Percentiles rank a stretch among this genome's conserved stretches.
These are phyloP conservation scores for Suhomyces ambrosiae DNA, from an alignment of 1,139 yeast genomes.

Conservation along the genomic window DNA sequence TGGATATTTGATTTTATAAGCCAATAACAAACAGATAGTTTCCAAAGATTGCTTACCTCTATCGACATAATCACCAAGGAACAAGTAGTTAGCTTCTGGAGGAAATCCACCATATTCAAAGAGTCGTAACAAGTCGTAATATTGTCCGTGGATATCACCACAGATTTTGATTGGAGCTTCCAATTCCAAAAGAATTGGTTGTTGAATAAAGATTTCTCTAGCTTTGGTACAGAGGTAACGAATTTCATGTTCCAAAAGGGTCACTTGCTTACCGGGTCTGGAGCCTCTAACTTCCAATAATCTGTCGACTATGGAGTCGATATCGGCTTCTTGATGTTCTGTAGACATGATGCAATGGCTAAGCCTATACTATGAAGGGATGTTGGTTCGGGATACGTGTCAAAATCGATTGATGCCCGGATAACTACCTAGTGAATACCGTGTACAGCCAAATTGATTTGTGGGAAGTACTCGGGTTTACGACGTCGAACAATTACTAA, in stretches of 20 bases:
- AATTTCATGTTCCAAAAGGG: constrained; percentile 90
- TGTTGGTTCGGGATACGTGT: constrained; percentile 6
- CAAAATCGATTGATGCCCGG: constrained; percentile 1
- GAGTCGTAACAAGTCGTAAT: constrained; percentile 89
- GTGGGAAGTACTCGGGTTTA: constrained; percentile 1
- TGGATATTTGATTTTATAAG: constrained; percentile 95
- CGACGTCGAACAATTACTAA: constrained; percentile 9
- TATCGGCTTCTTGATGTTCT: constrained; percentile 86
- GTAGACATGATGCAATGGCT: constrained; percentile 27
- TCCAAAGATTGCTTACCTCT: constrained; percentile 97
- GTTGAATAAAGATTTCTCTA: constrained; percentile 95
- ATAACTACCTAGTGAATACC: neutral
- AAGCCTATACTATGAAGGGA: constrained; percentile 8
- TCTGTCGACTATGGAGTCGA: constrained; percentile 96
- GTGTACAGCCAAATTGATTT: neutral
- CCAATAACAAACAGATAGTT: constrained; percentile 87
- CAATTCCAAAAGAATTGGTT: constrained; percentile 90
- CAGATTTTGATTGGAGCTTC: constrained; percentile 96
- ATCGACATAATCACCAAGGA: constrained; percentile 96
- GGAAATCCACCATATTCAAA: constrained; percentile 99
- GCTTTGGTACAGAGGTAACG: constrained; percentile 96
- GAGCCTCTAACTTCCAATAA: constrained; percentile 96
- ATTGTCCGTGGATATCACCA: constrained; percentile 98
- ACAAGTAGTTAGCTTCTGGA: constrained; percentile 95
- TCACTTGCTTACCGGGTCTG: constrained; percentile 96